Evolutionary conservation across 2,329 filamentous ascomycete species (phyloP), one percentile per base, ranked within the genome.

Genomic region (Bimuria novae-zelandiae): DNA sequence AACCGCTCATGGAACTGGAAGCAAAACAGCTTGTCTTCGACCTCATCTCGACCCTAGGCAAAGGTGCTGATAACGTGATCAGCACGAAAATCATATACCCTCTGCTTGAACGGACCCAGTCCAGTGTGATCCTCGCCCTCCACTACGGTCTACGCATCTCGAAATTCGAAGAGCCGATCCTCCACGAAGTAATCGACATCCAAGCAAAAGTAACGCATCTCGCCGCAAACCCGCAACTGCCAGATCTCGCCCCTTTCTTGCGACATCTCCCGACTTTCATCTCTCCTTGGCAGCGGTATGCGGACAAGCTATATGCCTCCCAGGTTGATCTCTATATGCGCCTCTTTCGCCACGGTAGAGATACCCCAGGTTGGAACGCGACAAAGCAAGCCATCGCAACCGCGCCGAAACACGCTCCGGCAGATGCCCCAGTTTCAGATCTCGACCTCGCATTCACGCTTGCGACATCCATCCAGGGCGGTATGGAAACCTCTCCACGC

Each of bases 321-420:
- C 40, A 43, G 16, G 23, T 43, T 10, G 25, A 43, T 12, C 16
- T 43, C 4, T 30, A 43, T 10, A 43, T 43, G 40, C 40, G 25
- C 25, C 40, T 43, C 7, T 30, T 43, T 7, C 25, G 16, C n/a
- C 40, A 30, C n/a, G 40, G 40, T 19, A 43, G 25, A 30, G 40
- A 43, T 30, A n/a, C 40, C 11, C 40, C 40, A 7, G 40, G 40
- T 10, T 43, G 40, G 40, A 43, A 43, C 17, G 40, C 40, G n/a
- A 43, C 40, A 43, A 43, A 43, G 40, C 40, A 43, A 30, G 40
- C 40, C 25, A 29, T 43, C 10, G 23, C 40, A 16, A 43, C 40
- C 25, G 40, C 40, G 19, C 40, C 25, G n/a, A 43, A 43, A 14
- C 23, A 43, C n/a, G 40, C 40, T 17, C 40, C 40, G 12, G 25